phyloP scores from a whole-genome alignment of 495 filamentous ascomycete genomes.

The Copromyces sp. region DNA sequence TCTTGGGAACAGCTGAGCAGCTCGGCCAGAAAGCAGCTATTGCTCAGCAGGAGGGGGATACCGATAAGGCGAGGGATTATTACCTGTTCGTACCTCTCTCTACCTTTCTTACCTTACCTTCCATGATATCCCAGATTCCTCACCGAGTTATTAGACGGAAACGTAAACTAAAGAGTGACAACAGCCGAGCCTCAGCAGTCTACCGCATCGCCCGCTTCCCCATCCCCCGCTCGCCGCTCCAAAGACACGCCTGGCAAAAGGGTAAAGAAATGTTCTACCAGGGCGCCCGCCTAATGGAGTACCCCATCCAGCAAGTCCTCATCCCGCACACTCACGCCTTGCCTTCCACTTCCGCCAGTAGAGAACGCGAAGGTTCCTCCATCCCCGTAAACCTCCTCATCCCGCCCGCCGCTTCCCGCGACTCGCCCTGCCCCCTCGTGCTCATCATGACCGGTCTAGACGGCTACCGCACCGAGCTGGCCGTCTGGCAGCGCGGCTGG shows the following conservation, averaged over 20 bases:
- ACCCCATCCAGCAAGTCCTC: conserved; percentile 42
- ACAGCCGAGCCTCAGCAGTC: conserved; percentile 48
- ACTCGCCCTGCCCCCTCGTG: conserved; percentile 43
- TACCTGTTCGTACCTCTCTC: conserved; percentile 26
- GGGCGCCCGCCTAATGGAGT: conserved; percentile 30
- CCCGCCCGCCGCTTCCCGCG: conserved; percentile 24
- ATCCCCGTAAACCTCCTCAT: conserved; percentile 53
- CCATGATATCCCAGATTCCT: too few species aligned
- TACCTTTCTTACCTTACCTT: too few species aligned
- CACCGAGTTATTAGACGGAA: too few species aligned
- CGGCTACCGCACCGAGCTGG: conserved; percentile 62
- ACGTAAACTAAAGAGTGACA: background rate
- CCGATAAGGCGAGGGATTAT: conserved; percentile 45
- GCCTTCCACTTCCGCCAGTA: conserved; percentile 39
- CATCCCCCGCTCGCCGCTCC: conserved; percentile 30
- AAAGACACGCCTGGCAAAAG: conserved; percentile 46
- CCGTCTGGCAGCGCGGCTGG: conserved; percentile 52
- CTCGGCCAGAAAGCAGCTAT: conserved; percentile 39
- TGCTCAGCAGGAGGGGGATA: conserved; percentile 33
- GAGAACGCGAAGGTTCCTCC: conserved; percentile 2
- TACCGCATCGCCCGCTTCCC: conserved; percentile 62
- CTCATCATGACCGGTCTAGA: conserved; percentile 63
- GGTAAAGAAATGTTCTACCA: conserved; percentile 42
- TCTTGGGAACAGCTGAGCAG: conserved; percentile 47
- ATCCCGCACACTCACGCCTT: conserved; percentile 44